Conservation (phyloP, 108 stramenopile species). For the Skeletonema grethae region DNA sequence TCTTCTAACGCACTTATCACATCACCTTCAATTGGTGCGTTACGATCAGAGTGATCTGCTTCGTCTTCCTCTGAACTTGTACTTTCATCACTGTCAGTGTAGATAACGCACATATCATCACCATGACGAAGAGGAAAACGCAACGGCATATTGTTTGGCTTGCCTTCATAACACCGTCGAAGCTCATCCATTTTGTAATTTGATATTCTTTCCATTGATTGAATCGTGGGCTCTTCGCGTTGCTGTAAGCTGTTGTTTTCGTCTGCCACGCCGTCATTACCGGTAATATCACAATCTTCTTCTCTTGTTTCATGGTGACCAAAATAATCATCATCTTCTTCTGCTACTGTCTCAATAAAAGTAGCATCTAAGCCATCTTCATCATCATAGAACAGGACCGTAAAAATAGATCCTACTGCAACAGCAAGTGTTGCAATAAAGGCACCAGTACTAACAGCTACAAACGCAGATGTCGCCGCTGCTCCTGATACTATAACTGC, state of each 20-base stretch:
- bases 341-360: slow-evolving; percentile 2
- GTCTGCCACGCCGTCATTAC: neutral
- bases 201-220: neutral
- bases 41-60: neutral
- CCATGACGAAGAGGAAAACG: neutral
- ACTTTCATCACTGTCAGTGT: slow-evolving; percentile 2
- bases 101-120: slow-evolving; percentile 13
- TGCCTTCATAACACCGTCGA: slow-evolving; percentile 32
- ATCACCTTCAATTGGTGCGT: neutral
- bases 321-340: neutral
- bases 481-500: slow-evolving; percentile 30
- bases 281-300: slow-evolving; percentile 25
- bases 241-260: neutral
- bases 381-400: slow-evolving; percentile 11
- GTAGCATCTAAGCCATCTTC: slow-evolving; percentile 1
- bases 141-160: neutral
- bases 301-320: neutral
- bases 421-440: slow-evolving; percentile 32
- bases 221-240: neutral
- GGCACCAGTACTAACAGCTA: slow-evolving; percentile 15
- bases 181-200: slow-evolving; percentile 25
- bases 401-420: slow-evolving; percentile 19
- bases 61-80: neutral
- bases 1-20: slow-evolving; percentile 1
- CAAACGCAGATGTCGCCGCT: slow-evolving; percentile 33